Conservation (phyloP, 805 yeast species). For the Scheffersomyces coipomensis region DNA sequence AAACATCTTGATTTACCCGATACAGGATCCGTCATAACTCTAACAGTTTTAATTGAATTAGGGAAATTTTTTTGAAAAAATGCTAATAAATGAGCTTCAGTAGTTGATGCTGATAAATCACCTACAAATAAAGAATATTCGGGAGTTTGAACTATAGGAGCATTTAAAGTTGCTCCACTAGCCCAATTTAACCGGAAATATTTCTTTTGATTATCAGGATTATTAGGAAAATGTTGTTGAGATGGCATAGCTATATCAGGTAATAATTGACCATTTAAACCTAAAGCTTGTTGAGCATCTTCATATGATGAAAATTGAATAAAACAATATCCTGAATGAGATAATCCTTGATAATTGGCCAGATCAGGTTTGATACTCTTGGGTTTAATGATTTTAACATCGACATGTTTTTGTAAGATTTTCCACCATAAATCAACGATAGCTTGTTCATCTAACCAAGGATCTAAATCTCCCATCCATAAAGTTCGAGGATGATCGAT, state of each 20-base stretch:
- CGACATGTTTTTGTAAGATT: slow-evolving; percentile 51
- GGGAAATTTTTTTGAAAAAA: slow-evolving; percentile 66
- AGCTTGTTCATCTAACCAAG: slow-evolving; percentile 69
- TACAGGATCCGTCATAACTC: slow-evolving; percentile 85
- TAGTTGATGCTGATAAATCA: slow-evolving; percentile 72
- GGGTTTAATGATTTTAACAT: slow-evolving; percentile 64
- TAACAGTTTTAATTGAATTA: slow-evolving; percentile 68
- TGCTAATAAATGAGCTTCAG: slow-evolving; percentile 75
- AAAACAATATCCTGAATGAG: slow-evolving; percentile 68
- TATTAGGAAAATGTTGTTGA: slow-evolving; percentile 36
- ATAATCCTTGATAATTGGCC: slow-evolving; percentile 19
- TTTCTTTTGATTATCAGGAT: slow-evolving; percentile 52
- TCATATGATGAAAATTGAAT: slow-evolving; percentile 69
- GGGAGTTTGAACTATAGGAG: slow-evolving; percentile 71
- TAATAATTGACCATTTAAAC: slow-evolving; percentile 62
- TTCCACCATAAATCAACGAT: slow-evolving; percentile 57
- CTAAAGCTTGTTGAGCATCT: slow-evolving; percentile 67
- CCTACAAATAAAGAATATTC: slow-evolving; percentile 83
- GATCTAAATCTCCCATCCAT: slow-evolving; percentile 89
- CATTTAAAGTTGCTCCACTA: slow-evolving; percentile 70
- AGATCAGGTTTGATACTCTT: slow-evolving; percentile 22
- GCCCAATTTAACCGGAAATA: slow-evolving; percentile 82
- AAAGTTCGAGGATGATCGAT: slow-evolving; percentile 62
- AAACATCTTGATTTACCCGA: slow-evolving; percentile 76
- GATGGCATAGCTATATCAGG: slow-evolving; percentile 56